Base-by-base conservation (phyloP, 2,329 filamentous ascomycete genomes). In the Metarhizium humberi region DNA sequence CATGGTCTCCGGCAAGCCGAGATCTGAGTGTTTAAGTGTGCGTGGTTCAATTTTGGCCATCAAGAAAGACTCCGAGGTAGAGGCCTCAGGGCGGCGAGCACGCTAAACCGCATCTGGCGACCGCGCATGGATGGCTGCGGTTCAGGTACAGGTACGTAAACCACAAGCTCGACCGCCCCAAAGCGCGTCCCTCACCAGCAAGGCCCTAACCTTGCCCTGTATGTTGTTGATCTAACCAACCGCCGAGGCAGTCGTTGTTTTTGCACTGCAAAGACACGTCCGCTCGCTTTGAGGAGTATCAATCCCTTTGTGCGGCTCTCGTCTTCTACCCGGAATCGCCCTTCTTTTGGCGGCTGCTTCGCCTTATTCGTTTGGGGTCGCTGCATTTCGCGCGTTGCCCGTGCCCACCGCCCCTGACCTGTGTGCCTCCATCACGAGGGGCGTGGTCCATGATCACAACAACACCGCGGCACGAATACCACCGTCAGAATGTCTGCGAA, bases 401-500 rank as follows among this genome's bases (percentile, higher is more conserved):
- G 47, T 51, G 45, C 52, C 45, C 46, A 50, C 46, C 46, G 50
- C 56, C 38, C 32, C 42, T 46, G 47, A 43, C 50, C 46, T 18
- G n/a, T 11, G n/a, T 16, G n/a, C 18, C n/a, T 16, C 53, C 47
- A 53, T 13, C 40, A 50, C 32, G 36, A 47, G 55, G 50, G 52
- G 54, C 51, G 54, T 53, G 55, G 57, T 53, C 52, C 56, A 61
- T 55, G 58, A 58, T 45, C 36, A 36, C 58, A 36, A 36, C 58
- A 36, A 36, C 54, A 40, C 29, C 36, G 55, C 53, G 45, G 40
- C 52, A 18, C 46, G 57, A 57, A 43, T 34, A 49, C 42, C 43
- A 50, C 58, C 61, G 64, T 64, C 70, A 81, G 79, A 78, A 81
- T 80, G 69, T 75, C 76, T 72, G 75, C 76, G 65, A 83, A 84